phyloP scores from a whole-genome alignment of 2,329 filamentous ascomycete species.

The Neoarthrinium moseri region DNA sequence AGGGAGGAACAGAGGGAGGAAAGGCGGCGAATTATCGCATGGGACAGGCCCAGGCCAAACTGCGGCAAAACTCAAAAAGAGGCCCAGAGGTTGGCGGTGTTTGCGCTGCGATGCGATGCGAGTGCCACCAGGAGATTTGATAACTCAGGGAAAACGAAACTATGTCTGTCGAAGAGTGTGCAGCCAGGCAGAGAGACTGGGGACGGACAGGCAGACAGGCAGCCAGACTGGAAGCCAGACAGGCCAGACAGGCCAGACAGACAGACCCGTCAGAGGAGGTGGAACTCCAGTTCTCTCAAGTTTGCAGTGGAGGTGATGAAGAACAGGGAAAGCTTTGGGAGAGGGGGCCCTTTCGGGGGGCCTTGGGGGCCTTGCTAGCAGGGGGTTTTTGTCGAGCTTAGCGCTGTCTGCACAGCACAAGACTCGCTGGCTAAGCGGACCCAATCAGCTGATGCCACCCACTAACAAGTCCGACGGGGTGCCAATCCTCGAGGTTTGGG shows the following conservation, averaged over 20 bases:
- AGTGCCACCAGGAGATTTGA: too few relatives aligned
- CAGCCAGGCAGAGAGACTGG: too few relatives aligned
- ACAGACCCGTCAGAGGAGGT: neutral
- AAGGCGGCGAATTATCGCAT: neutral
- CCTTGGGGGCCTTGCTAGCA: slow-evolving; percentile 3
- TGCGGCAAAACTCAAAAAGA: slow-evolving; percentile 8
- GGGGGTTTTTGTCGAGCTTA: slow-evolving; percentile 16
- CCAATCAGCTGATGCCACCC: slow-evolving; percentile 25
- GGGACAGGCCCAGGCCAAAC: neutral
- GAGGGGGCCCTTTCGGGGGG: slow-evolving; percentile 10
- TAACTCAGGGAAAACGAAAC: too few relatives aligned
- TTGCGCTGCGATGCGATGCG: too few relatives aligned
- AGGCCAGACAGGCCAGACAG: neutral
- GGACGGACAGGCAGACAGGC: too few relatives aligned
- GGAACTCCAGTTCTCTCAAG: neutral
- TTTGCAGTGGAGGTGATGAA: neutral
- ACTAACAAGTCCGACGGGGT: slow-evolving; percentile 1
- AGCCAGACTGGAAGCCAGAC: too few relatives aligned
- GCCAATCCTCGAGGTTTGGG: neutral
- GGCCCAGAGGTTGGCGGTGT: neutral
- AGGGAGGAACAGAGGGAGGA: neutral
- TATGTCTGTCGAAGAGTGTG: too few relatives aligned
- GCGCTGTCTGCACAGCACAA: slow-evolving; percentile 16
- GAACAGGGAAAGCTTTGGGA: neutral
- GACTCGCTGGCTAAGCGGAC: slow-evolving; percentile 13